Conservation (phyloP, 192 early-diverging fungal species). For the Backusella psychrophila region DNA sequence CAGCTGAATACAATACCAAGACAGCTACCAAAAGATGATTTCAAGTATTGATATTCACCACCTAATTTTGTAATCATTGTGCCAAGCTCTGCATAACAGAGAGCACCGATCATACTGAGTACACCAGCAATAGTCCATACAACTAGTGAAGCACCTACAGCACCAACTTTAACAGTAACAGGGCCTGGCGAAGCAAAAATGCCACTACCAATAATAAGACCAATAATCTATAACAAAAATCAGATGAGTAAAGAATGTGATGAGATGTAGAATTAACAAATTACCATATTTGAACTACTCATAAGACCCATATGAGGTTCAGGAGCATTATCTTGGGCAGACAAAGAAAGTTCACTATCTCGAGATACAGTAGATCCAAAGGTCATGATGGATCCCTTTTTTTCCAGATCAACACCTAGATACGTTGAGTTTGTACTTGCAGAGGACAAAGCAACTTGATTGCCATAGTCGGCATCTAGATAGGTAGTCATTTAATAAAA, state of each 20-base stretch:
- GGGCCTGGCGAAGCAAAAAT: conserved; percentile 81
- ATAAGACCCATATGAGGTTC: conserved; percentile 34
- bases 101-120: conserved; percentile 73
- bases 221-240: conserved; percentile 44
- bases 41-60: conserved; percentile 83
- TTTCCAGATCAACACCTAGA: not conserved
- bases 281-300: conserved; percentile 33
- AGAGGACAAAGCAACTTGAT: not conserved
- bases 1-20: conserved; percentile 56
- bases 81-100: conserved; percentile 89
- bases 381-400: conserved; percentile 9
- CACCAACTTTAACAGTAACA: conserved; percentile 55
- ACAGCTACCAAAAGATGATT: conserved; percentile 56
- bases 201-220: conserved; percentile 76
- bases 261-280: not conserved
- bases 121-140: conserved; percentile 72
- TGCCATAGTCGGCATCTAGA: not conserved
- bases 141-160: conserved; percentile 63
- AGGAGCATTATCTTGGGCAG: not conserved
- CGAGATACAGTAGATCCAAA: not conserved
- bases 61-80: conserved; percentile 81
- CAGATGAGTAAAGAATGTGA: not conserved
- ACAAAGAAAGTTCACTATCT: not conserved
- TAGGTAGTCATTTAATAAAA: not conserved
- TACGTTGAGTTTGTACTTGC: not conserved